Conservation (phyloP, 1,139 yeast genomes). For the Fermentozyma sake region DNA sequence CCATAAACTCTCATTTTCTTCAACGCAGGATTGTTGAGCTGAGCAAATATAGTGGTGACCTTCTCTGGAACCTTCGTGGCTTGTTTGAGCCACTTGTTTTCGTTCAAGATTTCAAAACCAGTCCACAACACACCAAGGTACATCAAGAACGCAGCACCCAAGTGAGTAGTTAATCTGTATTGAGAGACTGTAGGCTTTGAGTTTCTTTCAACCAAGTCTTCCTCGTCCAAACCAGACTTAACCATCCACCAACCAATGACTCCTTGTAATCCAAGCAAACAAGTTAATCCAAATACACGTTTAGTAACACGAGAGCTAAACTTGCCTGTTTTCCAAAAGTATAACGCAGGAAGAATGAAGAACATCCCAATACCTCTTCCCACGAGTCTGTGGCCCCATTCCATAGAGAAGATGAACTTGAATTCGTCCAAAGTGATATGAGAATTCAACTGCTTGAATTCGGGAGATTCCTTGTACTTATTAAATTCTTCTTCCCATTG, state of each 20-base stretch:
- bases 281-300: conserved; percentile 68
- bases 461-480: conserved; percentile 84
- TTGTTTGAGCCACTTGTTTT: conserved; percentile 51
- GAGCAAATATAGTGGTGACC: conserved; percentile 47
- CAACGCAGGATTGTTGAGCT: conserved; percentile 49
- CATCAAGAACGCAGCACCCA: conserved; percentile 87
- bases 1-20: conserved; percentile 53
- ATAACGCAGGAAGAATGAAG: conserved; percentile 79
- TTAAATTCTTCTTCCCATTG: conserved; percentile 86
- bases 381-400: conserved; percentile 92
- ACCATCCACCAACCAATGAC: conserved; percentile 99
- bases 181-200: conserved; percentile 96
- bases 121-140: conserved; percentile 90
- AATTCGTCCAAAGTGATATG: conserved; percentile 90
- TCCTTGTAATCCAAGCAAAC: conserved; percentile 86
- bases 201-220: conserved; percentile 71
- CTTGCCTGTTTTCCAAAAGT: conserved; percentile 63
- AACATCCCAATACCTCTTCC: conserved; percentile 88
- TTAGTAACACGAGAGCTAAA: conserved; percentile 68
- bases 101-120: conserved; percentile 78
- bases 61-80: conserved; percentile 53
- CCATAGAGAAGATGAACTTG: conserved; percentile 94
- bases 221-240: conserved; percentile 85
- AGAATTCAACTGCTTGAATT: conserved; percentile 82
- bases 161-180: conserved; percentile 88